Evolutionary conservation across 257 asterid species (phyloP), one percentile per base, ranked within the genome.

Genomic region (Salvia hispanica): DNA sequence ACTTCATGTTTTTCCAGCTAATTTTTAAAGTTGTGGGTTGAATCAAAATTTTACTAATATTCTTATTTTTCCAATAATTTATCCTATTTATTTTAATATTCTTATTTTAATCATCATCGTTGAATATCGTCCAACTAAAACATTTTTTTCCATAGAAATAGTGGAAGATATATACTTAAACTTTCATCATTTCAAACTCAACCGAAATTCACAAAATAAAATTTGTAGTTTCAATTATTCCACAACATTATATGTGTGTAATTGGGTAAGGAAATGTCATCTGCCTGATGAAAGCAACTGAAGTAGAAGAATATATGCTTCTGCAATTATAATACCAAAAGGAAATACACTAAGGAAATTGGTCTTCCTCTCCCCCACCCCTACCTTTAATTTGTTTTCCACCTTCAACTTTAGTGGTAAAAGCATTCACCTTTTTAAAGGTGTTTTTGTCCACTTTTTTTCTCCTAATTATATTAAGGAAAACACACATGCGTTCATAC

Each of bases 221-320:
- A 53, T 0, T 21, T 53, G 9, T 18, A 16, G 33, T 5, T 52
- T 16, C 34, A 53, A 21, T 44, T 25, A 53, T 53, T 53, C 34
- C 34, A 9, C 6, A 58, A 58, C 4, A 58, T 12, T 36, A 21
- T 7, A 28, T 56, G 62, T 21, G 60, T 16, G 58, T 33, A 21
- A 54, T 40, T 14, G 48, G 53, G 54, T 4, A 21, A 44, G 36
- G 3, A 53, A 54, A 61, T 59, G 72, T 50, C 56, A 78, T 44
- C 57, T 71, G 3, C 67, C 71, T 56, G 71, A 70, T 73, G 67
- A 83, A 72, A 80, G 77, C 74, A 67, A 75, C 77, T 54, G 66
- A 66, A 70, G n/a, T 48, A n/a, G 77, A 44, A 74, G 90, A 82
- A 82, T 84, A 84, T 82, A 76, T 80, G 81, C 90, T 62, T 65